Evolutionary conservation across 164 flowering plant genomes (phyloP).

Genomic region (Liquidambar formosana): DNA sequence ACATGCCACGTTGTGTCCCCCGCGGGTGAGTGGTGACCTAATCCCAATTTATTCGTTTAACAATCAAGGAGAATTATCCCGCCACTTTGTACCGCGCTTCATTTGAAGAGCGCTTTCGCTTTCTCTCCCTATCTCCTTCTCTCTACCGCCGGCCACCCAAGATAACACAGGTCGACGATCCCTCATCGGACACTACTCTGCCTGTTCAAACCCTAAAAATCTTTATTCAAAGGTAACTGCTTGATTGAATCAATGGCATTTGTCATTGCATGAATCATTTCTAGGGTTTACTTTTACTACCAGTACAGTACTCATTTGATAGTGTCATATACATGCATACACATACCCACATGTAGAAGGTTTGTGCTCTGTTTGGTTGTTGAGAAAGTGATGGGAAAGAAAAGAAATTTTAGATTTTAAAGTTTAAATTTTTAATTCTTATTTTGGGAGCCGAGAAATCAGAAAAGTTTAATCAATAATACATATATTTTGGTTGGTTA

Average conservation of each 20-base stretch:
- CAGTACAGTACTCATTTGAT: not conserved
- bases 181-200: not conserved
- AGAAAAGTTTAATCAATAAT: too few relatives aligned
- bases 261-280: not conserved
- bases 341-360: not conserved
- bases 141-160: not conserved
- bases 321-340: too few relatives aligned
- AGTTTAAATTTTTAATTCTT: too few relatives aligned
- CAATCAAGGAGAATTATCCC: not conserved
- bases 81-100: constrained; percentile 5
- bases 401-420: not conserved
- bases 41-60: too few relatives aligned
- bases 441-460: too few relatives aligned
- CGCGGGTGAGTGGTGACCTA: too few relatives aligned
- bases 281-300: not conserved
- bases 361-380: not conserved
- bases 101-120: not conserved
- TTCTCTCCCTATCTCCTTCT: constrained; percentile 1
- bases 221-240: not conserved
- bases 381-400: not conserved
- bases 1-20: too few relatives aligned
- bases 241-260: not conserved
- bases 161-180: not conserved
- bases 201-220: not conserved
- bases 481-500: too few relatives aligned